Evolutionary conservation across 257 asterid genomes (phyloP).

Genomic region (Anisodus acutangulus): DNA sequence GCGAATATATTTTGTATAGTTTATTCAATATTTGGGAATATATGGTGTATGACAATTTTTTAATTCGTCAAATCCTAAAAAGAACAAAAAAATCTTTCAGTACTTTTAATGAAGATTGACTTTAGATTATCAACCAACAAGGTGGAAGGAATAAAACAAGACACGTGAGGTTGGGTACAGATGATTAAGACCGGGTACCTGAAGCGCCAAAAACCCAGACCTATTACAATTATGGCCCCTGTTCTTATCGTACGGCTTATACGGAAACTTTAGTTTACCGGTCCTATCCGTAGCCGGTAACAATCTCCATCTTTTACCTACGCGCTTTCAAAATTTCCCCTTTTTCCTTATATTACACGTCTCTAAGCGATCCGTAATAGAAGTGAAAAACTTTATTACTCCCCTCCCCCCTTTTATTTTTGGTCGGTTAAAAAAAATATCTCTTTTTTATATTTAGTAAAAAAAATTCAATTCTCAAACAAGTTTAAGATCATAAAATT

Average conservation of each 20-base stretch:
- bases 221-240: constrained; percentile 26
- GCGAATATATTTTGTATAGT: no score
- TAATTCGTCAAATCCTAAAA: no score
- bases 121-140: constrained; percentile 25
- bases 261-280: constrained; percentile 42
- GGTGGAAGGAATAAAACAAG: neutral
- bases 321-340: neutral
- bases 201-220: constrained; percentile 34
- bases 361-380: neutral
- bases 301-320: neutral
- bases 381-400: neutral
- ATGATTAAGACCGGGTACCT: constrained; percentile 41
- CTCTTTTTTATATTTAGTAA: no score
- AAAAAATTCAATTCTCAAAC: no score
- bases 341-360: neutral
- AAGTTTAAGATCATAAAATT: no score
- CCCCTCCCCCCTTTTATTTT: no score
- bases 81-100: neutral
- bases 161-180: constrained; percentile 30
- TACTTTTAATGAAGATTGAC: neutral
- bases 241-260: constrained; percentile 59
- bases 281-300: constrained; percentile 39
- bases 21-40: no score
- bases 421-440: no score
- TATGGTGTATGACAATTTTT: no score